Conservation (phyloP, 2,329 filamentous ascomycete genomes). For the Pestalotiopsis sp. region DNA sequence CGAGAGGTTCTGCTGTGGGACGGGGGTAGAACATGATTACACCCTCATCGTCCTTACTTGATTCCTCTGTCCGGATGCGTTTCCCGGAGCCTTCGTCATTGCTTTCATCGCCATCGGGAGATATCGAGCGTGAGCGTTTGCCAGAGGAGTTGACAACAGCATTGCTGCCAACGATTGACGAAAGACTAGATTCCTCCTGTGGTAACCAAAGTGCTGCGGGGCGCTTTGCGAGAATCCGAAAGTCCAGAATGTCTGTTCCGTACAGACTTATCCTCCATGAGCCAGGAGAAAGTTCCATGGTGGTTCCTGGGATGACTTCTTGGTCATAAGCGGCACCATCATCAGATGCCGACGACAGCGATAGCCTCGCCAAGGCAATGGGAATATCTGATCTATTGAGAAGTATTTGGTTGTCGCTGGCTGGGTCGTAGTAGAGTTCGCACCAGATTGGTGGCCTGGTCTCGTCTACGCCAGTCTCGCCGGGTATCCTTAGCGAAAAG, state of each 20-base stretch:
- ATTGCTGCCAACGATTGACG: constrained; percentile 29
- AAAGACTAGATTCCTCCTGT: constrained; percentile 27
- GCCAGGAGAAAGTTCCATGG: constrained; percentile 52
- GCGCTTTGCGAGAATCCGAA: constrained; percentile 58
- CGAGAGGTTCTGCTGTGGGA: constrained; percentile 49
- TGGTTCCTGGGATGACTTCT: constrained; percentile 44
- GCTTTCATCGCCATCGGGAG: constrained; percentile 42
- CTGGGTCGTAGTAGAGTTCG: constrained; percentile 61
- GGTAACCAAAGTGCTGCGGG: constrained; percentile 41
- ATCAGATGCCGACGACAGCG: constrained; percentile 42
- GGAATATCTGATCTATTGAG: constrained; percentile 57
- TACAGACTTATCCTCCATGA: constrained; percentile 58
- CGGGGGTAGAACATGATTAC: constrained; percentile 55
- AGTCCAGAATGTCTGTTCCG: constrained; percentile 54
- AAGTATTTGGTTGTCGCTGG: constrained; percentile 60
- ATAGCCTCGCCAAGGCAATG: constrained; percentile 49
- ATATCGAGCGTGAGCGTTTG: constrained; percentile 53
- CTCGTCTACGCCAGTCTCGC: constrained; percentile 43
- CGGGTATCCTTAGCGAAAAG: constrained; percentile 58
- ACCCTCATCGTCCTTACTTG: constrained; percentile 42
- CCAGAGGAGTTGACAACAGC: constrained; percentile 45
- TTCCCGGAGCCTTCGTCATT: constrained; percentile 37
- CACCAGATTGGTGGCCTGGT: constrained; percentile 56
- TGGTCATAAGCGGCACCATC: constrained; percentile 43
- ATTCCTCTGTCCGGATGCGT: constrained; percentile 38